A percentile compares a stretch with the other conserved stretches of the same genome.
Evolutionary conservation across 768 basidiomycete species (phyloP).

Genomic region (Lactifluus volemus): DNA sequence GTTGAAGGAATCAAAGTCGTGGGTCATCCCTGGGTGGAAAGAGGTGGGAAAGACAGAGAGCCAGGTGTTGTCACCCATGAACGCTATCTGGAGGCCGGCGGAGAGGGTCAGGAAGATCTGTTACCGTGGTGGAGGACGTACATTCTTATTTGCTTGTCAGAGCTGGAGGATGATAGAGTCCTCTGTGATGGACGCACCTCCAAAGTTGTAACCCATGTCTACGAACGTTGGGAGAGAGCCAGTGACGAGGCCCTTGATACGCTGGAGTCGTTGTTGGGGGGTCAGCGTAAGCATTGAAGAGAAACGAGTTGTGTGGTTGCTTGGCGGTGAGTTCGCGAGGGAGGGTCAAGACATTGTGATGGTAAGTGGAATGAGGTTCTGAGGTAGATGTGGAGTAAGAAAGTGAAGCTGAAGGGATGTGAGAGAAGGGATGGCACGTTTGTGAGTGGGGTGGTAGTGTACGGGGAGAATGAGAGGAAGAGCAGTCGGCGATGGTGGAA

Average conservation of each 20-base stretch:
- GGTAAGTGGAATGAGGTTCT: slow-evolving; percentile 50
- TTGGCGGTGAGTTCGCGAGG: slow-evolving; percentile 60
- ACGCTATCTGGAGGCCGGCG: slow-evolving; percentile 45
- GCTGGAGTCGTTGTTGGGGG: slow-evolving; percentile 92
- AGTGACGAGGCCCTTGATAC: slow-evolving; percentile 91
- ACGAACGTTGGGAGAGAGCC: slow-evolving; percentile 94
- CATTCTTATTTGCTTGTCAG: slow-evolving; percentile 47
- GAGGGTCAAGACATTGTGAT: slow-evolving; percentile 76
- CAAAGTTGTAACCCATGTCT: slow-evolving; percentile 90
- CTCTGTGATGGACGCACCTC: slow-evolving; percentile 75
- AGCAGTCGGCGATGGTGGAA: slow-evolving; percentile 41
- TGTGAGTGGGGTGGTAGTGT: slow-evolving; percentile 58
- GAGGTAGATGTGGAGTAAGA: slow-evolving; percentile 64
- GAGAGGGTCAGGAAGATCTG: neutral
- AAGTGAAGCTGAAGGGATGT: slow-evolving; percentile 89
- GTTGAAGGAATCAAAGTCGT: slow-evolving; percentile 93
- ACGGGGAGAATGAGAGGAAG: slow-evolving; percentile 27
- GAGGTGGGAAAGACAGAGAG: slow-evolving; percentile 73
- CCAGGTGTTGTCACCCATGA: slow-evolving; percentile 99
- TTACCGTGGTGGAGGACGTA: slow-evolving; percentile 24
- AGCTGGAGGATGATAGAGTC: slow-evolving; percentile 83
- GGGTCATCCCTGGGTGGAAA: slow-evolving; percentile 64
- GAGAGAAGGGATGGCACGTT: slow-evolving; percentile 71
- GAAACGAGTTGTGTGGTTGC: slow-evolving; percentile 64
- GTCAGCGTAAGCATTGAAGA: slow-evolving; percentile 87